phyloP scores from a whole-genome alignment of 2,329 filamentous ascomycete genomes.

The Tolypocladium sp. region DNA sequence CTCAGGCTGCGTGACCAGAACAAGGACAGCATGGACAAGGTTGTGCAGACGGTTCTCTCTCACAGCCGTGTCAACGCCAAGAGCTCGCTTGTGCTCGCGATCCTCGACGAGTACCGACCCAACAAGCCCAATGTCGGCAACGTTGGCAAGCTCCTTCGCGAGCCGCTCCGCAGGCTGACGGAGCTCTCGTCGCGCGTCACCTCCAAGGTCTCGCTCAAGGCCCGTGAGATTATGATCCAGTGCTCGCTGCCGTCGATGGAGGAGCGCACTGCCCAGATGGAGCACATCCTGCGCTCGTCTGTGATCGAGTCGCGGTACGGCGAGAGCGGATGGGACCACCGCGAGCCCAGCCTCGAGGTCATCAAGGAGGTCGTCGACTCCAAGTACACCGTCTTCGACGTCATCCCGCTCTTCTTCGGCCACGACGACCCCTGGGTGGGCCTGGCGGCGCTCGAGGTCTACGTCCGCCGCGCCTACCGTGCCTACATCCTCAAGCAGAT shows the following conservation, averaged over 20 bases:
- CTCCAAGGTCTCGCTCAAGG: slow-evolving; percentile 94
- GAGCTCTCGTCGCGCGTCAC: slow-evolving; percentile 74
- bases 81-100: slow-evolving; percentile 85
- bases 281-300: slow-evolving; percentile 92
- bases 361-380: slow-evolving; percentile 98
- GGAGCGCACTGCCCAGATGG: slow-evolving; percentile 93
- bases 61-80: slow-evolving; percentile 89
- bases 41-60: slow-evolving; percentile 83
- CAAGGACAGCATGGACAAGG: slow-evolving; percentile 80
- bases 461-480: slow-evolving; percentile 92
- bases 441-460: slow-evolving; percentile 87
- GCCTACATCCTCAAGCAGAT: slow-evolving; percentile 87
- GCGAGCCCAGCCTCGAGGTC: slow-evolving; percentile 80
- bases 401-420: slow-evolving; percentile 88
- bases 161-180: slow-evolving; percentile 73
- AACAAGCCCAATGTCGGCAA: slow-evolving; percentile 89
- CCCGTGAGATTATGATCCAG: slow-evolving; percentile 93
- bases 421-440: slow-evolving; percentile 93
- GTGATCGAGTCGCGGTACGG: slow-evolving; percentile 96
- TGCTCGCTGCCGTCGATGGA: slow-evolving; percentile 93
- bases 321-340: slow-evolving; percentile 93
- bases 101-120: slow-evolving; percentile 87
- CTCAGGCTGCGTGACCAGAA: slow-evolving; percentile 91
- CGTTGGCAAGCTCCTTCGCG: slow-evolving; percentile 78
- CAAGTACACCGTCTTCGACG: slow-evolving; percentile 96